These are phyloP conservation scores for Pseudogymnoascus sp. DNA, from an alignment of 2,329 filamentous ascomycete species.

Conservation along the genomic window DNA sequence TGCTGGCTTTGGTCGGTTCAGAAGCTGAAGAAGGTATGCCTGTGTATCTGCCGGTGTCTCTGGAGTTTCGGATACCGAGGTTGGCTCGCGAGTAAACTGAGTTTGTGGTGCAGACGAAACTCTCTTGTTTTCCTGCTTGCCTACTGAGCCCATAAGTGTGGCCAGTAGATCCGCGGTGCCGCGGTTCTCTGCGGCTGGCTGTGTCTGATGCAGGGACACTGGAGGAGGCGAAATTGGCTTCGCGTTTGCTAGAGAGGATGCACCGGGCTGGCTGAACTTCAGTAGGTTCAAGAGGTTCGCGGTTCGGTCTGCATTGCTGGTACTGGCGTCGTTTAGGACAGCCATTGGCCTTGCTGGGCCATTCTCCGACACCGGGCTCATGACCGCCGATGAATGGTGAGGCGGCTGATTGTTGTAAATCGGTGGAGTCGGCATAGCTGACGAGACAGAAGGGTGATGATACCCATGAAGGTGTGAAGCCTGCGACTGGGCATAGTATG, in stretches of 20 bases:
- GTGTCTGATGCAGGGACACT: slow-evolving; percentile 18
- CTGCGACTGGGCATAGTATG: slow-evolving; percentile 24
- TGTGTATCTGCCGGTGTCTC: slow-evolving; percentile 59
- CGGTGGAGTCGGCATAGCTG: slow-evolving; percentile 50
- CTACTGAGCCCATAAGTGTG: slow-evolving; percentile 24
- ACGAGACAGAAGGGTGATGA: slow-evolving; percentile 50
- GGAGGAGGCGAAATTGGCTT: slow-evolving; percentile 20
- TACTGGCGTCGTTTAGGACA: slow-evolving; percentile 17
- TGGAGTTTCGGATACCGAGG: slow-evolving; percentile 12
- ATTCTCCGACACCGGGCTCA: slow-evolving; percentile 45
- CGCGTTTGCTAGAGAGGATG: slow-evolving; percentile 21
- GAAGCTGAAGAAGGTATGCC: slow-evolving; percentile 75
- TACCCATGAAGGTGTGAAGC: slow-evolving; percentile 32
- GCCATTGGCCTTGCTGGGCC: slow-evolving; percentile 35
- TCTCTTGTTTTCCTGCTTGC: slow-evolving; percentile 13
- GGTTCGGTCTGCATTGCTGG: slow-evolving; percentile 40
- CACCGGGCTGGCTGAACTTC: slow-evolving; percentile 50
- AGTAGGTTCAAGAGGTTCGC: slow-evolving; percentile 57
- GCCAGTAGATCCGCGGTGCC: slow-evolving; percentile 26
- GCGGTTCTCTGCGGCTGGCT: slow-evolving; percentile 16
- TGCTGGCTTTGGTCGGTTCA: slow-evolving; percentile 69
- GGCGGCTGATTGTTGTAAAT: slow-evolving; percentile 43
- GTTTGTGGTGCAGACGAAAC: slow-evolving; percentile 17
- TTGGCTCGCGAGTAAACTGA: slow-evolving; percentile 3
- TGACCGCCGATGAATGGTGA: slow-evolving; percentile 48